Evolutionary conservation across 495 filamentous ascomycete genomes (phyloP).

Genomic region (Aspergillus haitiensis): DNA sequence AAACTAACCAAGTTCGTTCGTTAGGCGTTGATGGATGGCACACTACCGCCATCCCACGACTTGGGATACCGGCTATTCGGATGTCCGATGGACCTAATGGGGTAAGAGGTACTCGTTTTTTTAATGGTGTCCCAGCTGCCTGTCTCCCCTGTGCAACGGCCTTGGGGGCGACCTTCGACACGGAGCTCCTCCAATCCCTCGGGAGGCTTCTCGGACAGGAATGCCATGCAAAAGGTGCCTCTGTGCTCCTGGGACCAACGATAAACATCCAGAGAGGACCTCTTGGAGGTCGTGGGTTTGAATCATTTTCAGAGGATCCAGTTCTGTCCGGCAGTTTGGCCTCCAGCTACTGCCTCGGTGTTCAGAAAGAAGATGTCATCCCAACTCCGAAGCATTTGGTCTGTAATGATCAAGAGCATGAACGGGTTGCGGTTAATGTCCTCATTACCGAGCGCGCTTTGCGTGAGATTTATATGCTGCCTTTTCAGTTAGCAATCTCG

Average conservation of each 20-base stretch:
- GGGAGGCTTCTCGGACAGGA: slow-evolving; percentile 62
- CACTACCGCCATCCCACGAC: slow-evolving; percentile 60
- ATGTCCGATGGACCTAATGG: slow-evolving; percentile 71
- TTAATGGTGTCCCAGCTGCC: slow-evolving; percentile 59
- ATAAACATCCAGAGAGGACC: slow-evolving; percentile 71
- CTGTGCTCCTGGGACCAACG: slow-evolving; percentile 69
- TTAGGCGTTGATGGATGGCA: slow-evolving; percentile 69
- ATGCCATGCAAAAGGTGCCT: slow-evolving; percentile 60
- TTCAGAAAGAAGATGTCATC: slow-evolving; percentile 61
- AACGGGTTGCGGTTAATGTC: slow-evolving; percentile 58
- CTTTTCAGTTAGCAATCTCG: slow-evolving; percentile 68
- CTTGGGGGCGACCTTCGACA: slow-evolving; percentile 65
- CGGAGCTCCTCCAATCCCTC: slow-evolving; percentile 51
- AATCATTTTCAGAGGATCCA: slow-evolving; percentile 72
- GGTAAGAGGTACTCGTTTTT: slow-evolving; percentile 62
- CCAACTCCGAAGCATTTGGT: slow-evolving; percentile 73
- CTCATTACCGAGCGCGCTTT: slow-evolving; percentile 63
- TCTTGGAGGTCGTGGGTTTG: slow-evolving; percentile 70
- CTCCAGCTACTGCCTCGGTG: slow-evolving; percentile 59
- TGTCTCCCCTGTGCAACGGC: slow-evolving; percentile 64
- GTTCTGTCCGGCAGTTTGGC: slow-evolving; percentile 64
- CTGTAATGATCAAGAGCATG: slow-evolving; percentile 68
- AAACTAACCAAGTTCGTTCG: too few species aligned
- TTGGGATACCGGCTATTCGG: slow-evolving; percentile 62
- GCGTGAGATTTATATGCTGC: slow-evolving; percentile 69